phyloP scores from a whole-genome alignment of 2,329 filamentous ascomycete species.

The Purpureocillium lavendulum region DNA sequence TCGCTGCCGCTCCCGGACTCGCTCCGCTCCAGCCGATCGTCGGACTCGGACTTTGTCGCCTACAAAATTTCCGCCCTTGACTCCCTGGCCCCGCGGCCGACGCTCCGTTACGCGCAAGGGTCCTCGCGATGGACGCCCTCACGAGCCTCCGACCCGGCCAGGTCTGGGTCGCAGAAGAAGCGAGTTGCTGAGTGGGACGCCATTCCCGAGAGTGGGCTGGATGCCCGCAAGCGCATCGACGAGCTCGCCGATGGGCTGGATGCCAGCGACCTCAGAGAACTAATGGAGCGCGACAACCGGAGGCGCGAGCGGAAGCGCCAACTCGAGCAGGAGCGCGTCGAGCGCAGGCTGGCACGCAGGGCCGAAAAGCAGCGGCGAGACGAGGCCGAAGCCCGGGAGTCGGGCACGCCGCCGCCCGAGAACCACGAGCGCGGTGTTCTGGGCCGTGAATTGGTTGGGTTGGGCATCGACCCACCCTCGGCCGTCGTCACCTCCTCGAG shows the following conservation, averaged over 20 bases:
- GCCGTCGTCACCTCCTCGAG: constrained; percentile 48
- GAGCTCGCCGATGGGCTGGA: constrained; percentile 78
- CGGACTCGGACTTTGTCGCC: constrained; percentile 59
- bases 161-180: constrained; percentile 42
- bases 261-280: constrained; percentile 72
- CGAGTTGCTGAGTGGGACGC: constrained; percentile 39
- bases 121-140: constrained; percentile 45
- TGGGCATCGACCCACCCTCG: constrained; percentile 49
- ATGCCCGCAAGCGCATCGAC: constrained; percentile 54
- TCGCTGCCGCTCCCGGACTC: constrained; percentile 69
- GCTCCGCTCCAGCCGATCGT: constrained; percentile 68
- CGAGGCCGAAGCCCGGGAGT: constrained; percentile 43
- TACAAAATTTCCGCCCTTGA: constrained; percentile 76
- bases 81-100: constrained; percentile 77
- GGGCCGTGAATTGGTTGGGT: constrained; percentile 46
- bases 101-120: constrained; percentile 64
- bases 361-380: constrained; percentile 59
- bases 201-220: constrained; percentile 54
- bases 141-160: constrained; percentile 35
- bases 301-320: constrained; percentile 67
- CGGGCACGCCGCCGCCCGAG: constrained; percentile 41
- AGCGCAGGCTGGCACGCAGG: constrained; percentile 54
- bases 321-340: constrained; percentile 58
- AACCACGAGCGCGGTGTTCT: constrained; percentile 54
- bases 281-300: constrained; percentile 83